Evolutionary conservation across 2,329 filamentous ascomycete species (phyloP).

Genomic region (Beauveria caledonica): DNA sequence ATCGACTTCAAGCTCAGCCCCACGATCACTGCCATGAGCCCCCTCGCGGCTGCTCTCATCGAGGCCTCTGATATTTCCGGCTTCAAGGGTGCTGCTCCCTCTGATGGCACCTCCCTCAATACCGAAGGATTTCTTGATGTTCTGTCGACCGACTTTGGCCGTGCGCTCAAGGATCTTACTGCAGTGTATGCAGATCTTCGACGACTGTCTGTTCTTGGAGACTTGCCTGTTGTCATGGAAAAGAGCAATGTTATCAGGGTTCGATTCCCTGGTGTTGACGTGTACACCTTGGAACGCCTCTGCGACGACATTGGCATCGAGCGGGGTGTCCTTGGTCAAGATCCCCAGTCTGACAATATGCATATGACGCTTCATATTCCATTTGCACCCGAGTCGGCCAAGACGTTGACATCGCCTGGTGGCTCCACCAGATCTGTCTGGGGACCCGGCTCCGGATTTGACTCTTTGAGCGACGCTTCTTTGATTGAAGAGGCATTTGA

Average conservation of each 20-base stretch:
- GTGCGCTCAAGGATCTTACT: conserved; percentile 75
- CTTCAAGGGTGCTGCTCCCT: conserved; percentile 30
- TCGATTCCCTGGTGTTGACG: conserved; percentile 86
- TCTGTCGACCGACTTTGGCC: conserved; percentile 79
- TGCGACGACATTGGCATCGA: conserved; percentile 83
- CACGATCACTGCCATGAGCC: conserved; percentile 79
- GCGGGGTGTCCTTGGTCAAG: conserved; percentile 70
- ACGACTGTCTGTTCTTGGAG: conserved; percentile 66
- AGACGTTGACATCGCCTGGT: conserved; percentile 37
- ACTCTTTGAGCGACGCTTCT: conserved; percentile 27
- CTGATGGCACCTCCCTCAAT: conserved; percentile 57
- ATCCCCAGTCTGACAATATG: conserved; percentile 58
- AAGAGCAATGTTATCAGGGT: conserved; percentile 62
- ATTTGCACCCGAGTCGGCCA: conserved; percentile 56
- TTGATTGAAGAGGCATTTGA: conserved; percentile 33
- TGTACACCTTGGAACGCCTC: conserved; percentile 68
- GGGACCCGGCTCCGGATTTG: conserved; percentile 33
- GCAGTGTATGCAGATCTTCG: conserved; percentile 74
- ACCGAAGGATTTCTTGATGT: conserved; percentile 77
- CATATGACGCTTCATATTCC: conserved; percentile 76
- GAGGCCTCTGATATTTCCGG: conserved; percentile 35
- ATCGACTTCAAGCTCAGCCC: conserved; percentile 86
- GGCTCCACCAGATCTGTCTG: conserved; percentile 38
- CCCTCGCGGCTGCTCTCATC: conserved; percentile 51
- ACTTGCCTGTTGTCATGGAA: conserved; percentile 72